Base-by-base conservation (phyloP, 371 early-diverging fungal genomes). In the Phascolomyces articulosus region DNA sequence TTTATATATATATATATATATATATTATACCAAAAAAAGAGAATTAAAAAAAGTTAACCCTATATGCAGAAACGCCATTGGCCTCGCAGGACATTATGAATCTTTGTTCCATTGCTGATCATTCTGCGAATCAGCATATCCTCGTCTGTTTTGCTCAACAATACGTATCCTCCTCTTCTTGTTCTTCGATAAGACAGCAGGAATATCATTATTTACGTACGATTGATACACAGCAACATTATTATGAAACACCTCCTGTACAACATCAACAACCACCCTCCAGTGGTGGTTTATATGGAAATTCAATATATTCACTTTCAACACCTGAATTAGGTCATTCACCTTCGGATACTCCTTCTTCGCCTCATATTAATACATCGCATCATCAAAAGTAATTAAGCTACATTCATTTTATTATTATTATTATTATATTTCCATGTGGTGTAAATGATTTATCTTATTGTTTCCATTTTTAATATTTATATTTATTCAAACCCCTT, bases 291-390 rank as follows among this genome's bases (percentile, higher is more conserved):
- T 21, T 61, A 10, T 71, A 67, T 61, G 40, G 62, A 16, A 59
- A 66, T 40, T 24, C 56, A 11, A 13, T 49, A 4, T 64, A 49
- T 31, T 61, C 71, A 3, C 55, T 72, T 28, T 70, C 74, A 8
- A 77, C 80, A 15, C 80, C 77, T 26, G 80, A 80, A 49, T 41
- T 80, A n/a, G 80, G 77, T 38, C 63, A 71, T 44, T 80, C 80
- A 21, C 80, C 80, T 11, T 69, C 71, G 18, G 67, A 65, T 54
- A 64, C 63, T 11, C 60, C 62, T 21, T 60, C 48, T n/a, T 56
- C 55, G 21, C 53, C 64, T 4, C 73, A n/a, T 7, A 8, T 44
- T n/a, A 44, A 44, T 44, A 44, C 44, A 6, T 18, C 23, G 7
- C 54, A 54, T 20, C 1, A 44, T 15, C n/a, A 44, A 6, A 16